Conservation (phyloP, 768 basidiomycete species). For the Neoboletus subvelutipes region DNA sequence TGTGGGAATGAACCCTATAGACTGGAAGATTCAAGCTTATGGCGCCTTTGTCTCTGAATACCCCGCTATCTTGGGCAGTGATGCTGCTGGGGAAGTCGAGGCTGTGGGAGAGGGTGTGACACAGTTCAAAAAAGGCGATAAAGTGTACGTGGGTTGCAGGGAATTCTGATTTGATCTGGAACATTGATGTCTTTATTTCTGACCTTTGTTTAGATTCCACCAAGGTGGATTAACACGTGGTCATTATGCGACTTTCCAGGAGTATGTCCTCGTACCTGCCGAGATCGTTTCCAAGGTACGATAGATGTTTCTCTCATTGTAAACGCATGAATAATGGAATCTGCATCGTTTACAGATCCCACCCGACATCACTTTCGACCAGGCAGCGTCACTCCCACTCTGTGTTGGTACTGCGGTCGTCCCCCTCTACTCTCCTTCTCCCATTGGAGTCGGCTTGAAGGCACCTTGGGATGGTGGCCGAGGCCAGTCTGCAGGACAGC, state of each 20-base stretch:
- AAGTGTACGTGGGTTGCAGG: conserved; percentile 7
- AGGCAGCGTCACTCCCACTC: conserved; percentile 39
- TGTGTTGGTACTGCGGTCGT: conserved; percentile 32
- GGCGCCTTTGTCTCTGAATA: conserved; percentile 15
- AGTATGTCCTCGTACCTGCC: conserved; percentile 24
- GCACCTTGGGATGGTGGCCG: conserved; percentile 37
- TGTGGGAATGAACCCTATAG: conserved; percentile 45
- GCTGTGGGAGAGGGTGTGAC: conserved; percentile 41
- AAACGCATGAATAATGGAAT: neutral
- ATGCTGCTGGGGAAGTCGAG: conserved; percentile 41
- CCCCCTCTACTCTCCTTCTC: conserved; percentile 32
- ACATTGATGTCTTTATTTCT: neutral
- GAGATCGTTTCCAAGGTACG: conserved; percentile 20
- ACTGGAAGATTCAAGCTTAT: conserved; percentile 31
- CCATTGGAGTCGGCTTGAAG: conserved; percentile 31
- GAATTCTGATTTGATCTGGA: neutral
- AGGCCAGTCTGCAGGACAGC: conserved; percentile 30
- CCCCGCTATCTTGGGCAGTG: conserved; percentile 39
- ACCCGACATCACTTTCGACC: conserved; percentile 34
- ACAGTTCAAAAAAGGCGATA: conserved; percentile 36
- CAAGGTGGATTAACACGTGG: conserved; percentile 2
- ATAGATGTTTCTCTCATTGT: neutral
- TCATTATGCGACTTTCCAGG: conserved; percentile 26
- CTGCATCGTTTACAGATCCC: conserved; percentile 37
- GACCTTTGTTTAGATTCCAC: conserved; percentile 17